Evolutionary conservation across 2,329 filamentous ascomycete genomes (phyloP).

Genomic region (Rachicladosporium sp.): DNA sequence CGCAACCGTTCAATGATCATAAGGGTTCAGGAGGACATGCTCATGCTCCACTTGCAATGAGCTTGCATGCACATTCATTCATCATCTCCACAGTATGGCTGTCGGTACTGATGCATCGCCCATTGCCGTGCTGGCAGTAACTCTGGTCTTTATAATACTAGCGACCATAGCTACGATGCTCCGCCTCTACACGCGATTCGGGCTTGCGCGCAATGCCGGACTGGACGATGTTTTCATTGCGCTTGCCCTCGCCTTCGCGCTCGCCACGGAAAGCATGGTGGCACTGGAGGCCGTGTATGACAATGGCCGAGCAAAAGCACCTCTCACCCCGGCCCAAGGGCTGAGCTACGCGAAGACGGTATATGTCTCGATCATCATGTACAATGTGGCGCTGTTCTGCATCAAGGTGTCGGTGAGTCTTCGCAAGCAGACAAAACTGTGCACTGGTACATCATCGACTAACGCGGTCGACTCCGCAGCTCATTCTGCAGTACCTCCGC

Average conservation of each 20-base stretch:
- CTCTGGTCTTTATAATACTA: constrained; percentile 10
- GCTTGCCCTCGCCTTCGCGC: neutral
- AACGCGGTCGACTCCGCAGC: too few relatives aligned
- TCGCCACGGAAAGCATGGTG: neutral
- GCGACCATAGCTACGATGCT: constrained; percentile 10
- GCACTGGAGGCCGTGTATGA: constrained; percentile 13
- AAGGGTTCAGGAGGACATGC: too few relatives aligned
- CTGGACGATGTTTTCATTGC: constrained; percentile 15
- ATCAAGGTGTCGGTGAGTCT: constrained; percentile 19
- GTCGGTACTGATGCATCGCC: constrained; percentile 13
- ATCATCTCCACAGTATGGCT: neutral
- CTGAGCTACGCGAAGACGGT: constrained; percentile 14
- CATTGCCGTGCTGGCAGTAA: constrained; percentile 11
- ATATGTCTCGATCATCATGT: constrained; percentile 14
- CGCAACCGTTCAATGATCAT: too few relatives aligned
- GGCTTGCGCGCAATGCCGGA: constrained; percentile 13
- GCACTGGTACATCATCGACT: too few relatives aligned
- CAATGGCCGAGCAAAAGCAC: constrained; percentile 14
- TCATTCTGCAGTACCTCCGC: constrained; percentile 23
- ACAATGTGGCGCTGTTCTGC: constrained; percentile 16
- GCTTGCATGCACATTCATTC: too few relatives aligned
- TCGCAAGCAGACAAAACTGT: too few relatives aligned
- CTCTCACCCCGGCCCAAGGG: constrained; percentile 8
- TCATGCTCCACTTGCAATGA: too few relatives aligned
- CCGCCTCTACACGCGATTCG: constrained; percentile 13